Evolutionary conservation across 1,139 yeast genomes (phyloP).

Genomic region (Protomyces lactucae-debilis): DNA sequence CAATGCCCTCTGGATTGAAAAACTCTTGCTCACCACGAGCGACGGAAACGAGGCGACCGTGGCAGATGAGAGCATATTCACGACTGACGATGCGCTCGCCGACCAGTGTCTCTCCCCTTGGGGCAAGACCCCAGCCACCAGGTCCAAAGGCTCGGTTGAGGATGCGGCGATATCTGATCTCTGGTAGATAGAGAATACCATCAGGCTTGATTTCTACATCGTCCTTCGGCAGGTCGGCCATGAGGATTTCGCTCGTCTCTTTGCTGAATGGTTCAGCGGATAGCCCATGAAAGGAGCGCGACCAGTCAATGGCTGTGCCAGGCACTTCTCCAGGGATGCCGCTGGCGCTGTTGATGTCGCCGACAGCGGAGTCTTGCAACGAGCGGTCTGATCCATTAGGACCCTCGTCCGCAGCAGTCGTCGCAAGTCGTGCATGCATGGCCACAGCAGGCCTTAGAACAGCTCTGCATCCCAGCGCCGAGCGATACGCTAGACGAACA

Average conservation of each 20-base stretch:
- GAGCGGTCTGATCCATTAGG: neutral
- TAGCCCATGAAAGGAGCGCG: constrained; percentile 73
- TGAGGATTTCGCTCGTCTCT: constrained; percentile 55
- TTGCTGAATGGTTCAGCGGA: constrained; percentile 69
- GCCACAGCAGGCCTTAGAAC: neutral
- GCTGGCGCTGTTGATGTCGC: neutral
- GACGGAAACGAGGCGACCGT: constrained; percentile 80
- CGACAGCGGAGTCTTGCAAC: neutral
- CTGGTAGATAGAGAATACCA: constrained; percentile 85
- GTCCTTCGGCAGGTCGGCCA: constrained; percentile 55
- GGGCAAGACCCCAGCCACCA: constrained; percentile 98
- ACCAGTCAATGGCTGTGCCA: constrained; percentile 49
- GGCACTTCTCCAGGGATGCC: neutral
- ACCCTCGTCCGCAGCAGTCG: neutral
- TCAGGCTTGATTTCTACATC: constrained; percentile 96
- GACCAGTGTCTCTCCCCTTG: constrained; percentile 77
- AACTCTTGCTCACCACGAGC: constrained; percentile 96
- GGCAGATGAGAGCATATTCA: constrained; percentile 82
- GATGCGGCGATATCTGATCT: constrained; percentile 85
- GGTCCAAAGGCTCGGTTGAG: constrained; percentile 91
- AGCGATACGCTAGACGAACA: neutral
- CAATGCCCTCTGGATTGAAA: constrained; percentile 77
- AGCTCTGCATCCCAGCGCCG: neutral
- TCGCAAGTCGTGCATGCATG: neutral
- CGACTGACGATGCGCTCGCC: constrained; percentile 65